A percentile compares a stretch with the other conserved stretches of the same genome.
Evolutionary conservation across 192 early-diverging fungal species (phyloP).

Genomic region (Lobulomyces angularis): DNA sequence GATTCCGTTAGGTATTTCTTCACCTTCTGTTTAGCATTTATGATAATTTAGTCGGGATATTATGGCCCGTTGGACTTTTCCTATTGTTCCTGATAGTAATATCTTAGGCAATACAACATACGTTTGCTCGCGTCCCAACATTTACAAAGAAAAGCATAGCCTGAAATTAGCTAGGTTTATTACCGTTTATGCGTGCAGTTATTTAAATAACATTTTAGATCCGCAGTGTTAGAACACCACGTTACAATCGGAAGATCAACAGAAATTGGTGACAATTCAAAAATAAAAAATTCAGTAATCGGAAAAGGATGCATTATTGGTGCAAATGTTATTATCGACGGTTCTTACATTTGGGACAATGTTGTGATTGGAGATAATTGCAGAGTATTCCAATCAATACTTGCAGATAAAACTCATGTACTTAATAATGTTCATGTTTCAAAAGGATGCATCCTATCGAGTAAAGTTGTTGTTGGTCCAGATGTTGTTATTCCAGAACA

Average conservation of each 20-base stretch:
- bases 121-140: constrained; percentile 59
- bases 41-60: constrained; percentile 61
- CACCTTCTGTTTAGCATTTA: constrained; percentile 5
- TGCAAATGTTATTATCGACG: constrained; percentile 60
- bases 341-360: constrained; percentile 77
- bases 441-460: constrained; percentile 58
- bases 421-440: constrained; percentile 52
- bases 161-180: too few relatives aligned
- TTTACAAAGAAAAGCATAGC: constrained; percentile 76
- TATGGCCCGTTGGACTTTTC: constrained; percentile 84
- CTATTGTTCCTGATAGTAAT: constrained; percentile 84
- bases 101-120: constrained; percentile 56
- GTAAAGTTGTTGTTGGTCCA: constrained; percentile 56
- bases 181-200: too few relatives aligned
- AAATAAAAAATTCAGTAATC: constrained; percentile 67
- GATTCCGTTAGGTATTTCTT: constrained; percentile 51
- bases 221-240: constrained; percentile 52
- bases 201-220: constrained; percentile 20
- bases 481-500: constrained; percentile 51
- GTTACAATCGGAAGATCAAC: constrained; percentile 72
- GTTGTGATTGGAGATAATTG: constrained; percentile 56
- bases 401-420: constrained; percentile 60
- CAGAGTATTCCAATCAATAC: constrained; percentile 52
- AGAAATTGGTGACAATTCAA: constrained; percentile 58
- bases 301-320: constrained; percentile 70